phyloP scores from a whole-genome alignment of 495 filamentous ascomycete species.

The Evansstolkia leycettana region DNA sequence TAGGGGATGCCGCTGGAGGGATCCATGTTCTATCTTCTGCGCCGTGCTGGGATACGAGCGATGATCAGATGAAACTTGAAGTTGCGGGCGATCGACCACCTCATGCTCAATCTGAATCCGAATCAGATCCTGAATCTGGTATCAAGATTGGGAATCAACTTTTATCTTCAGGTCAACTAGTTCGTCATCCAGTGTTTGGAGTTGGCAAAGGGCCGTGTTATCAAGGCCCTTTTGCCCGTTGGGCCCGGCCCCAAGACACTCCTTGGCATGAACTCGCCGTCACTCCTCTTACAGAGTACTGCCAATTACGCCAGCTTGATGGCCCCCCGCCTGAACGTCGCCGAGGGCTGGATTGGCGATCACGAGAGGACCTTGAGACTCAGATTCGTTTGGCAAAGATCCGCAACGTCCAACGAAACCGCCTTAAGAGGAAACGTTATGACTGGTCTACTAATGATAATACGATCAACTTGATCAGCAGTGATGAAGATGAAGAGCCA shows the following conservation, averaged over 20 bases:
- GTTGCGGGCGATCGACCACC: slow-evolving; percentile 7
- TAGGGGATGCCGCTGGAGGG: slow-evolving; percentile 66
- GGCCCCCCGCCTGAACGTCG: slow-evolving; percentile 11
- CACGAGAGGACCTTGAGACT: slow-evolving; percentile 8
- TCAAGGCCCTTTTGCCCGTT: slow-evolving; percentile 30
- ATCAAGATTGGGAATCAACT: slow-evolving; percentile 15
- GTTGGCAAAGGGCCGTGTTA: slow-evolving; percentile 34
- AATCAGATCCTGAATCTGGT: slow-evolving; percentile 12
- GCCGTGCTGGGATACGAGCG: slow-evolving; percentile 12
- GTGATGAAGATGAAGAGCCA: no score
- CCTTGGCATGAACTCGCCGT: slow-evolving; percentile 6
- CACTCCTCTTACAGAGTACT: slow-evolving; percentile 11
- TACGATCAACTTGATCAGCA: slow-evolving; percentile 4
- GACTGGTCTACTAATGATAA: background rate
- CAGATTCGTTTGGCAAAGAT: slow-evolving; percentile 14
- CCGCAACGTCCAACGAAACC: slow-evolving; percentile 13
- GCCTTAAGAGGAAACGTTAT: slow-evolving; percentile 8
- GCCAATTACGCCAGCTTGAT: slow-evolving; percentile 18
- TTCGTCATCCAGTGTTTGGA: slow-evolving; percentile 27
- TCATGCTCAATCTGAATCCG: background rate
- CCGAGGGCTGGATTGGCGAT: slow-evolving; percentile 9
- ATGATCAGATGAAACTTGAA: slow-evolving; percentile 11
- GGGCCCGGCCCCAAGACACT: slow-evolving; percentile 21
- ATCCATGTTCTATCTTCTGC: slow-evolving; percentile 52
- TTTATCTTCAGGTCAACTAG: slow-evolving; percentile 24